phyloP scores from a whole-genome alignment of 2,329 filamentous ascomycete species.

The Penicillium sp. region DNA sequence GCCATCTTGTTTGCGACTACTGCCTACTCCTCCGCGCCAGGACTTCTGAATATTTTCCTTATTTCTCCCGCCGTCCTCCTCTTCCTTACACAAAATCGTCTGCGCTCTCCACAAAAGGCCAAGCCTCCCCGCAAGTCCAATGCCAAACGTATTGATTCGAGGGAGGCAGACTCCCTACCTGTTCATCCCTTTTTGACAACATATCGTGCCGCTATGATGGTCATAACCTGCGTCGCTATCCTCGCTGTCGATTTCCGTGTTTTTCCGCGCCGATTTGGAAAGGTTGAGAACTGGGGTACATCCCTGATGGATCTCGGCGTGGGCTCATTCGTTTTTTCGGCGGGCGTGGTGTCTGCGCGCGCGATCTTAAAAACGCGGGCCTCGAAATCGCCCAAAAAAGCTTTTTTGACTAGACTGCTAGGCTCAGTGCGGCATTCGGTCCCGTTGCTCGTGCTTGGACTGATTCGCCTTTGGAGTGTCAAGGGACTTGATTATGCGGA shows the following conservation, averaged over 20 bases:
- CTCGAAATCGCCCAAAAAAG: conserved; percentile 42
- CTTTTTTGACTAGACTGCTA: conserved; percentile 58
- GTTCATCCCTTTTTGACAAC: conserved; percentile 89
- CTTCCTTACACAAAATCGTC: conserved; percentile 43
- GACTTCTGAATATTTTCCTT: conserved; percentile 72
- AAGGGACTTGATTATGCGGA: conserved; percentile 96
- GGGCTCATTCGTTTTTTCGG: conserved; percentile 94
- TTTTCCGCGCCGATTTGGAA: conserved; percentile 92
- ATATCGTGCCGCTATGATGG: conserved; percentile 88
- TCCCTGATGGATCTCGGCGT: conserved; percentile 99
- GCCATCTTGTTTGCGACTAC: conserved; percentile 82
- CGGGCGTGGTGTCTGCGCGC: conserved; percentile 83
- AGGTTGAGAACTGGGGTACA: conserved; percentile 98
- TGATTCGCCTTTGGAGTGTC: conserved; percentile 79
- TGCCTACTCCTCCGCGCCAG: conserved; percentile 71
- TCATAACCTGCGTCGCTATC: conserved; percentile 84
- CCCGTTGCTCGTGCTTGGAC: conserved; percentile 75
- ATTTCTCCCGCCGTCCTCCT: conserved; percentile 67
- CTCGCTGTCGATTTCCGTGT: conserved; percentile 94
- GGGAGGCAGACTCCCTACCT: conserved; percentile 58
- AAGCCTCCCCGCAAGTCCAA: conserved; percentile 30
- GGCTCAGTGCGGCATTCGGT: conserved; percentile 74
- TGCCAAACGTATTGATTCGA: conserved; percentile 20
- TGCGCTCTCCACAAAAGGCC: conserved; percentile 32
- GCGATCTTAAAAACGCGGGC: conserved; percentile 69